A percentile compares a stretch with the other conserved stretches of the same genome.
phyloP scores from a whole-genome alignment of 495 filamentous ascomycete genomes.

The Neurospora sp. region DNA sequence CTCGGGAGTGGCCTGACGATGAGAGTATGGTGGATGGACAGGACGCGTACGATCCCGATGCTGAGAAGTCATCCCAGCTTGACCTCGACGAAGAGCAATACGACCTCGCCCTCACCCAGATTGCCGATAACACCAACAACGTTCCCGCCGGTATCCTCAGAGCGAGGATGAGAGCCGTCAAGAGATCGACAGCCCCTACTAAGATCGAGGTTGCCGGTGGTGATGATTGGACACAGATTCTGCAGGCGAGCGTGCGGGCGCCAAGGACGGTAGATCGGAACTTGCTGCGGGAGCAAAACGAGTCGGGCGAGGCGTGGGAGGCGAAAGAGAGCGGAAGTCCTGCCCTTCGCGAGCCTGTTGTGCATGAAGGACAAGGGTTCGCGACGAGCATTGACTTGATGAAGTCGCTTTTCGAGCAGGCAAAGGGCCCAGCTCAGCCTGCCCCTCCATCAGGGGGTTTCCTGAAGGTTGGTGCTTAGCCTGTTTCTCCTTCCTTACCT shows the following conservation, averaged over 20 bases:
- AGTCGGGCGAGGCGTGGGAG: constrained; percentile 29
- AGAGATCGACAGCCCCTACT: constrained; percentile 47
- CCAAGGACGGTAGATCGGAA: constrained; percentile 67
- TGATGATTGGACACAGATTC: constrained; percentile 79
- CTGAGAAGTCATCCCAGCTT: constrained; percentile 19
- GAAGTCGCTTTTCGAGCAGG: constrained; percentile 73
- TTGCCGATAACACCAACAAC: constrained; percentile 27
- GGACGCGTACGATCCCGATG: constrained; percentile 42
- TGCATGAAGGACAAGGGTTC: constrained; percentile 49
- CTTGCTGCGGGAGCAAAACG: constrained; percentile 37
- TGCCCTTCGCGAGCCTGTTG: constrained; percentile 24
- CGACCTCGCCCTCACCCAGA: constrained; percentile 23
- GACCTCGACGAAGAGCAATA: constrained; percentile 36
- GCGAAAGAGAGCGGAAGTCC: constrained; percentile 26
- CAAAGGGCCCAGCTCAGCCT: constrained; percentile 36
- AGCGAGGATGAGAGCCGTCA: constrained; percentile 45
- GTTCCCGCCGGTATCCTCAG: constrained; percentile 45
- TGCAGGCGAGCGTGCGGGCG: constrained; percentile 86
- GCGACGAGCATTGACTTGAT: constrained; percentile 79
- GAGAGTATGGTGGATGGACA: constrained; percentile 52
- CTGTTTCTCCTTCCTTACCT: constrained; percentile 62
- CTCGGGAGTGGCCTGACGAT: constrained; percentile 48
- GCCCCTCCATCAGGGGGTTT: constrained; percentile 32
- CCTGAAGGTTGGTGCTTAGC: constrained; percentile 44
- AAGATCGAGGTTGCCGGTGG: constrained; percentile 47